Evolutionary conservation across 768 basidiomycete species (phyloP).

Genomic region (Paxillus involutus): DNA sequence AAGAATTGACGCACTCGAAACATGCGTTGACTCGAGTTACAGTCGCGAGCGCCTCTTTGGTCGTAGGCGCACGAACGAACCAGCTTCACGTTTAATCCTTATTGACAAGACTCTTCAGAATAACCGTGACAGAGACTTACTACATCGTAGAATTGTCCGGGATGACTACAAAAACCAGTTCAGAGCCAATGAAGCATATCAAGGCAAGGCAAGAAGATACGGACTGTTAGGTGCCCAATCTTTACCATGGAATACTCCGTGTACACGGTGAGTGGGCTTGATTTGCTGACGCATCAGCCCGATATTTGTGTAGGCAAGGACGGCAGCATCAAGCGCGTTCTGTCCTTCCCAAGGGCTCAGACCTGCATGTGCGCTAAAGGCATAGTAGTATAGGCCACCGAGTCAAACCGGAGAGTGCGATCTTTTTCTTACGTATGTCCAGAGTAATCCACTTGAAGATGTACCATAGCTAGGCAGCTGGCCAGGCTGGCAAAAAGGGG

Average conservation of each 20-base stretch:
- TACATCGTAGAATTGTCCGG: slow-evolving; percentile 77
- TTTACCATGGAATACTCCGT: slow-evolving; percentile 74
- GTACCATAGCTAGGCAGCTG: slow-evolving; percentile 61
- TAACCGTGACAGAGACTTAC: slow-evolving; percentile 36
- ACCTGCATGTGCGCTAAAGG: slow-evolving; percentile 68
- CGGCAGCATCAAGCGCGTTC: slow-evolving; percentile 86
- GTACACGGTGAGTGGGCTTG: slow-evolving; percentile 72
- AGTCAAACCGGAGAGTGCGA: background rate
- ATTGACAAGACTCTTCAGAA: background rate
- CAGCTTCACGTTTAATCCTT: slow-evolving; percentile 43
- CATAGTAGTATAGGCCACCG: background rate
- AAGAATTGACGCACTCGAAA: slow-evolving; percentile 55
- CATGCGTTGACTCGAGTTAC: slow-evolving; percentile 65
- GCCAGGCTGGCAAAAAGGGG: slow-evolving; percentile 64
- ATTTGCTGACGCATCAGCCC: slow-evolving; percentile 82
- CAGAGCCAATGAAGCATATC: background rate
- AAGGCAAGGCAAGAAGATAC: slow-evolving; percentile 14
- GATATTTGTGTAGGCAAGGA: slow-evolving; percentile 78
- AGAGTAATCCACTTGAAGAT: slow-evolving; percentile 59
- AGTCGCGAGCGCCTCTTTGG: slow-evolving; percentile 57
- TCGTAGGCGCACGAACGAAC: slow-evolving; percentile 71
- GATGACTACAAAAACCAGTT: slow-evolving; percentile 54
- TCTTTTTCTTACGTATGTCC: slow-evolving; percentile 62
- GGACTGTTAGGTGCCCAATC: slow-evolving; percentile 75
- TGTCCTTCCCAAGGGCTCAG: slow-evolving; percentile 83